Evolutionary conservation across 2,329 filamentous ascomycete genomes (phyloP), one percentile per base, ranked within the genome.

Genomic region (Cercospora canescens): DNA sequence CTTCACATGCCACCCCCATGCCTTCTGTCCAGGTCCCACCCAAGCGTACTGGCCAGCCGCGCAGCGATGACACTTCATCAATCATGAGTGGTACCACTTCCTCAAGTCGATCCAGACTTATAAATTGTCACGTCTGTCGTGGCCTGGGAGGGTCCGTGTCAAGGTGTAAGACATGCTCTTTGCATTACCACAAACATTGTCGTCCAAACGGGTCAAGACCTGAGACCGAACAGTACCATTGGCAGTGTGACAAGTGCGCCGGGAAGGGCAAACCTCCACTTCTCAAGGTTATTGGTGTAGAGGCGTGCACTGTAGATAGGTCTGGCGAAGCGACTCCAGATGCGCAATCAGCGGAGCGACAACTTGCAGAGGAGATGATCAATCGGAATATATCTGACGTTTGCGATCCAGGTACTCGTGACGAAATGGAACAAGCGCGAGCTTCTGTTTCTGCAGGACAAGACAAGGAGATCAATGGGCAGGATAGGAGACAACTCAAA

Each of bases 111-210:
- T 67, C 66, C 2, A 63, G 26, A 35, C 12, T 18, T 67, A 26
- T 34, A 14, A 70, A 54, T 57, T 80, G 79, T 66, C 71, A 71
- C 28, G 68, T 74, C 4, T 81, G 79, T 65, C 69, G 73, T 70
- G 37, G 67, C 60, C 8, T 68, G 72, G 18, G 70, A 62, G 74
- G 78, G 54, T 71, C 71, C 6, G 67, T 80, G 3, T 68, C 78
- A 12, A 52, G 59, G 2, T 81, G 79, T 65, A 65, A 71, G n/a
- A 68, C 69, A 4, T 81, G 79, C 67, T 62, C 63, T 4, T 72
- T 74, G 26, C 67, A 67, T 6, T 81, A 78, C 60, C 79, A 81
- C 66, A 41, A 39, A 7, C 60, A 62, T 50, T 62, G 60, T n/a
- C 60, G 60, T 11, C 60, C 60, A 26, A 34, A 39, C 7, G 48